phyloP scores from a whole-genome alignment of 2,329 filamentous ascomycete genomes.

The Fusarium anthophilum region DNA sequence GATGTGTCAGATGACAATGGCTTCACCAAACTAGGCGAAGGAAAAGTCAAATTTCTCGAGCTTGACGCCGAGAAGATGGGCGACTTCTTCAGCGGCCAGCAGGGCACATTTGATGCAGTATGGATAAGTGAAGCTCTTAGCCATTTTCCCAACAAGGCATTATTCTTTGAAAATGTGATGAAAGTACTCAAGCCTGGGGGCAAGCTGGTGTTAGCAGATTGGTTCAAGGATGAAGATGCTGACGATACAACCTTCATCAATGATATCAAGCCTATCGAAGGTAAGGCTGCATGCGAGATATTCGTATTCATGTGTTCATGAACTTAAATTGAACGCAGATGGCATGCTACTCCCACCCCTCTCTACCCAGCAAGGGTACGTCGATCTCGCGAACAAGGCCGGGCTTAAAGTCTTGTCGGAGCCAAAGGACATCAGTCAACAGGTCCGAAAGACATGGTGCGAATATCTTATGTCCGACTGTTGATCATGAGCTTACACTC shows the following conservation, averaged over 20 bases:
- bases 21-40: slow-evolving; percentile 53
- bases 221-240: slow-evolving; percentile 65
- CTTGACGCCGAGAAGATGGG: slow-evolving; percentile 70
- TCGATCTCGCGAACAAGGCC: slow-evolving; percentile 58
- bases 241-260: slow-evolving; percentile 54
- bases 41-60: slow-evolving; percentile 64
- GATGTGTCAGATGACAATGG: slow-evolving; percentile 41
- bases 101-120: slow-evolving; percentile 61
- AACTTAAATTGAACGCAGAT: slow-evolving; percentile 48
- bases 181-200: slow-evolving; percentile 59
- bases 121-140: slow-evolving; percentile 72
- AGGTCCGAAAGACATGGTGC: slow-evolving; percentile 69
- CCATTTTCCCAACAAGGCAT: slow-evolving; percentile 66
- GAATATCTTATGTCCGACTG: slow-evolving; percentile 24
- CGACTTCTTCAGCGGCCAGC: slow-evolving; percentile 55
- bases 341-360: slow-evolving; percentile 69
- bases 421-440: slow-evolving; percentile 65
- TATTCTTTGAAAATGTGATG: slow-evolving; percentile 65
- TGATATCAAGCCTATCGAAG: slow-evolving; percentile 69
- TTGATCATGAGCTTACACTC: neutral
- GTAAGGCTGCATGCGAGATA: slow-evolving; percentile 39
- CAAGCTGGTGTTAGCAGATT: slow-evolving; percentile 67
- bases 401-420: slow-evolving; percentile 56
- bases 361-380: slow-evolving; percentile 63
- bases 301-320: neutral